phyloP scores from a whole-genome alignment of 257 asterid species.

The Solanum ahanhuiri region DNA sequence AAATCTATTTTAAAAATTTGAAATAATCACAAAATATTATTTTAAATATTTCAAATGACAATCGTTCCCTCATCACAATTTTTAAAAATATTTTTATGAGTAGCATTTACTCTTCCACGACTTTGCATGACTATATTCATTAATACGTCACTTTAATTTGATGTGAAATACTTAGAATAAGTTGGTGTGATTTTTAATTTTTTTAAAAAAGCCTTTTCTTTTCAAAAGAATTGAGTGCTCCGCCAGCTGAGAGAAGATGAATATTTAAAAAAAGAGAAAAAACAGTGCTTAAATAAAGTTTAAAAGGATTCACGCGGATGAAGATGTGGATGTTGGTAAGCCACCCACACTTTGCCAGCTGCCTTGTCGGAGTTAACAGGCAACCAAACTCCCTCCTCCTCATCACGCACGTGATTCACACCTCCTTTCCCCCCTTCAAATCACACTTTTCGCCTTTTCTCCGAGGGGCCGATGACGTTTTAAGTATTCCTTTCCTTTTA shows the following conservation, averaged over 20 bases:
- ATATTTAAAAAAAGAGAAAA: neutral
- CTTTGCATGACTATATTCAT: neutral
- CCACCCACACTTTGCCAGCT: slow-evolving; percentile 41
- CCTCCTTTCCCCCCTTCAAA: neutral
- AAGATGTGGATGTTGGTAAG: slow-evolving; percentile 39
- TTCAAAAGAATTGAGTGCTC: neutral
- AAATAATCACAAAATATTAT: neutral
- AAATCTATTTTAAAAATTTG: no score
- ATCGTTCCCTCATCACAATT: neutral
- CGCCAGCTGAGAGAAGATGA: neutral
- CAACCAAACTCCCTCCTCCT: neutral
- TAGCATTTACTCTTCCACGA: neutral
- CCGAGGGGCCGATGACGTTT: neutral
- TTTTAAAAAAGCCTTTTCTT: neutral
- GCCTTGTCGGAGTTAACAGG: slow-evolving; percentile 36
- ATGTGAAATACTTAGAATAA: neutral
- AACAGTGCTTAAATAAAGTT: slow-evolving; percentile 9
- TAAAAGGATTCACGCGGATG: slow-evolving; percentile 37
- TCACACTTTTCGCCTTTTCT: neutral
- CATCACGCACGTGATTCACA: slow-evolving; percentile 31
- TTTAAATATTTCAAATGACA: neutral
- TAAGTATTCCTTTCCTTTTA: rapidly evolving
- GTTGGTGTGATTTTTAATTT: neutral
- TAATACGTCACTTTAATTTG: neutral
- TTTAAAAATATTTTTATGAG: neutral